Conservation (phyloP, 345 rosid genomes). For the Isatis tinctoria region DNA sequence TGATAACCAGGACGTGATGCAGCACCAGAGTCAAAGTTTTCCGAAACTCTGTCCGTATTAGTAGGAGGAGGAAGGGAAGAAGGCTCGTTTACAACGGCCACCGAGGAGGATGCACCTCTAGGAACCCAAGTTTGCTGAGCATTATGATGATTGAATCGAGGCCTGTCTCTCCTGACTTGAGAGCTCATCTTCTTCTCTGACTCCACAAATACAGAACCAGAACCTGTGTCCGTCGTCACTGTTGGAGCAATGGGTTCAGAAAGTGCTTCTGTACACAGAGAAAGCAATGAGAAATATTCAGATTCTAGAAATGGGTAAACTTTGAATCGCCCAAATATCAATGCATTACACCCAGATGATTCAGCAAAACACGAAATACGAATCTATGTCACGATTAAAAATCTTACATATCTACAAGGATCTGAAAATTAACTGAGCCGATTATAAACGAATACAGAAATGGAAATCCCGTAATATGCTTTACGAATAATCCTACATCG, state of each 20-base stretch:
- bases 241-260: neutral
- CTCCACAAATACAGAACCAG: slow-evolving; percentile 20
- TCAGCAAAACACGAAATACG: neutral
- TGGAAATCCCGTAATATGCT: neutral
- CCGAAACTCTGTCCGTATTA: slow-evolving; percentile 18
- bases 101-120: slow-evolving; percentile 39
- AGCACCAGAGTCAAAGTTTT: neutral
- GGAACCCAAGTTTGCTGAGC: slow-evolving; percentile 76
- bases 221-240: slow-evolving; percentile 7
- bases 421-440: neutral
- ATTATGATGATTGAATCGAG: slow-evolving; percentile 35
- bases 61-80: slow-evolving; percentile 20
- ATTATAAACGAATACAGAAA: neutral
- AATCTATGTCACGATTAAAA: neutral
- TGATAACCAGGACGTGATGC: slow-evolving; percentile 3
- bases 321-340: neutral
- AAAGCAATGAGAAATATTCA: neutral
- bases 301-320: neutral
- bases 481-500: neutral
- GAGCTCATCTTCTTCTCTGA: slow-evolving; percentile 49
- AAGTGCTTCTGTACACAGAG: neutral
- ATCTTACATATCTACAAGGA: neutral
- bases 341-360: neutral
- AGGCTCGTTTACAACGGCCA: slow-evolving; percentile 16
- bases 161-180: slow-evolving; percentile 51